Percentiles rank a stretch among this genome's conserved stretches.
Evolutionary conservation across 2,329 filamentous ascomycete species (phyloP).

Genomic region (Fusarium begoniae): DNA sequence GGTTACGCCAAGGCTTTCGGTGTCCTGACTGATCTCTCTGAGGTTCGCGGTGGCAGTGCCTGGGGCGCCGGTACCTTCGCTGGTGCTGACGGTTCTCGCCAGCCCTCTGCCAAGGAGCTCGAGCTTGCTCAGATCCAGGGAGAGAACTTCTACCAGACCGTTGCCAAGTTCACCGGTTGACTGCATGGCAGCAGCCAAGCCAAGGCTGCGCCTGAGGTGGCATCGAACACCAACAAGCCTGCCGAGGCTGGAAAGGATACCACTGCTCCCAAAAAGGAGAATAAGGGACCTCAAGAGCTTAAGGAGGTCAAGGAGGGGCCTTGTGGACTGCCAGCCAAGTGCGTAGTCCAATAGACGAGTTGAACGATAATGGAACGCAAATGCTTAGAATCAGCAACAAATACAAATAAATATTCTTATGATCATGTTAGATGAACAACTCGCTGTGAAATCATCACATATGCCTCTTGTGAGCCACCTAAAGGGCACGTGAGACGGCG

Average conservation of each 20-base stretch:
- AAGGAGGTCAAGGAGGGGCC: constrained; percentile 69
- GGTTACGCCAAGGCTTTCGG: constrained; percentile 86
- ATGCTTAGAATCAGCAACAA: constrained; percentile 26
- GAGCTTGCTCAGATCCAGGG: constrained; percentile 85
- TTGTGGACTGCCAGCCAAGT: constrained; percentile 81
- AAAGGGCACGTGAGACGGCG: background rate
- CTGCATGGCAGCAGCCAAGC: constrained; percentile 70
- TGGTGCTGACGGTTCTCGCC: constrained; percentile 80
- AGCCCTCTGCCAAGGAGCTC: constrained; percentile 80
- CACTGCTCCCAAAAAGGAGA: constrained; percentile 32
- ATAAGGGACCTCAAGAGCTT: constrained; percentile 44
- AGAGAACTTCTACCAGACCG: constrained; percentile 80
- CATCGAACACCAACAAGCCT: constrained; percentile 39
- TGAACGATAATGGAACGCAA: constrained; percentile 24
- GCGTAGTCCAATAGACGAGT: constrained; percentile 67
- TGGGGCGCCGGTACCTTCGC: constrained; percentile 97
- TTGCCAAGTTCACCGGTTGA: constrained; percentile 80
- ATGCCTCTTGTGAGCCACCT: background rate
- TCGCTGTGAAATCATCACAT: background rate
- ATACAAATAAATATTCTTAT: constrained; percentile 11
- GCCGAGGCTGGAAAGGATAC: constrained; percentile 21
- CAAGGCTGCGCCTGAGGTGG: constrained; percentile 39
- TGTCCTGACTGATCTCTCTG: constrained; percentile 73
- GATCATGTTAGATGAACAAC: background rate
- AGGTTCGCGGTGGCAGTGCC: constrained; percentile 85